Evolutionary conservation across 805 yeast species (phyloP).

Genomic region (Myxozyma udenii): DNA sequence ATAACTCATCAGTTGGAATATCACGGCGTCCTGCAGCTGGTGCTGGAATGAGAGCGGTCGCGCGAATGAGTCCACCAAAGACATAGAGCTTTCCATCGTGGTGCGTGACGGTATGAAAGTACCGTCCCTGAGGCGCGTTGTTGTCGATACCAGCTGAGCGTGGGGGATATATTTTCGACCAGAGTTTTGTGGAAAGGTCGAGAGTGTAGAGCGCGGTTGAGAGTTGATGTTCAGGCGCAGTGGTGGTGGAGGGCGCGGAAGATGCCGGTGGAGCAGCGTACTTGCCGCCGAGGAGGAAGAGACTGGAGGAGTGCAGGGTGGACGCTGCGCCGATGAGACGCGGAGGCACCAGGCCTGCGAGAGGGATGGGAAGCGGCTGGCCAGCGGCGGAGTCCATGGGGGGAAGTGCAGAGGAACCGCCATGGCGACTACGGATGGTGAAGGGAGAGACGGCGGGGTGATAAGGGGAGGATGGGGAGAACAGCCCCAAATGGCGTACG

Average conservation of each 20-base stretch:
- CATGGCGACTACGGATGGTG: not conserved
- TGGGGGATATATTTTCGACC: slow-evolving; percentile 14
- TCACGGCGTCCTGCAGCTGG: not conserved
- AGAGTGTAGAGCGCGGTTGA: slow-evolving; percentile 18
- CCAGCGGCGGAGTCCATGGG: not conserved
- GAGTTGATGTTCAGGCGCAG: not conserved
- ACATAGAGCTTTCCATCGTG: slow-evolving; percentile 10
- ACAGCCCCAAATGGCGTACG: slow-evolving; percentile 1
- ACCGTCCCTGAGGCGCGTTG: slow-evolving; percentile 14
- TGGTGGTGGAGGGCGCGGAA: not conserved
- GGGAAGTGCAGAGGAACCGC: not conserved
- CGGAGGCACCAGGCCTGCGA: slow-evolving; percentile 24
- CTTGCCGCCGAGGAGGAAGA: slow-evolving; percentile 25
- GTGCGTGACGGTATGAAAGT: slow-evolving; percentile 20
- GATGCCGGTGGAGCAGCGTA: slow-evolving; percentile 5
- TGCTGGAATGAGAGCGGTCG: too few relatives aligned
- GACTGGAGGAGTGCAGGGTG: not conserved
- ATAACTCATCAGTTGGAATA: slow-evolving; percentile 13
- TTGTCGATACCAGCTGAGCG: slow-evolving; percentile 1
- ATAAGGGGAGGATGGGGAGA: not conserved
- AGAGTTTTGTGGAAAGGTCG: slow-evolving; percentile 13
- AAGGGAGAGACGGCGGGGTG: too few relatives aligned
- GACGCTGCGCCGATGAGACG: slow-evolving; percentile 20
- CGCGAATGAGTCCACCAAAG: slow-evolving; percentile 21
- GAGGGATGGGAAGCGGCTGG: too few relatives aligned